phyloP scores from a whole-genome alignment of 129 eudicot species.

The Solidago caesia region DNA sequence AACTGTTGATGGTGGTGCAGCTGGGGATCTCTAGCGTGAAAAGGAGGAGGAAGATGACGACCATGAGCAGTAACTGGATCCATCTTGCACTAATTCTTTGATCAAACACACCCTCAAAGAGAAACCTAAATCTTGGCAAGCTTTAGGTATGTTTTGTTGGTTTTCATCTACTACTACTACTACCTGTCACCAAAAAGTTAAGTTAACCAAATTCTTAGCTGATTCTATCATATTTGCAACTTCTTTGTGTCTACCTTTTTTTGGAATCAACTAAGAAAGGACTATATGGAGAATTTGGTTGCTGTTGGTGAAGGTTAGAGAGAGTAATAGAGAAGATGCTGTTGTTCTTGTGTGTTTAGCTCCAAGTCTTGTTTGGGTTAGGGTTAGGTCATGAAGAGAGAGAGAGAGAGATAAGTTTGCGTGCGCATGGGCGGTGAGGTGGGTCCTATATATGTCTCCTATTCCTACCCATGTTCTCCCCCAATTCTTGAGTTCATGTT shows the following conservation, averaged over 20 bases:
- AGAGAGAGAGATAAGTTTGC: conserved; percentile 45
- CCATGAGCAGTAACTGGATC: conserved; percentile 73
- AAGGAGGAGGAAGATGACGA: conserved; percentile 81
- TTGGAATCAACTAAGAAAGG: conserved; percentile 17
- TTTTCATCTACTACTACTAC: neutral
- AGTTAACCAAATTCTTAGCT: conserved; percentile 32
- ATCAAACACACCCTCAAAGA: conserved; percentile 16
- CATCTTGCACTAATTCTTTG: conserved; percentile 31
- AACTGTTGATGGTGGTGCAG: conserved; percentile 52
- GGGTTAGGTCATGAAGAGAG: conserved; percentile 61
- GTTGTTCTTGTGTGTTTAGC: conserved; percentile 10
- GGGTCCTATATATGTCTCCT: conserved; percentile 51
- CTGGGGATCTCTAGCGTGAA: conserved; percentile 67
- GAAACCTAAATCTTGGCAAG: conserved; percentile 27
- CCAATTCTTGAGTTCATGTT: conserved; percentile 26
- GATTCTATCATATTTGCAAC: conserved; percentile 25
- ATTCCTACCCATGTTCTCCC: conserved; percentile 38
- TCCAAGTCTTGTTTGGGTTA: conserved; percentile 47
- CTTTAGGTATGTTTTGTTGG: conserved; percentile 13
- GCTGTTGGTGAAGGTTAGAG: conserved; percentile 46
- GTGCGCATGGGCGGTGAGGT: conserved; percentile 85
- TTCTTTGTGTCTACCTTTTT: conserved; percentile 28
- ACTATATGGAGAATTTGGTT: conserved; percentile 27
- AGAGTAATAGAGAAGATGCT: conserved; percentile 31
- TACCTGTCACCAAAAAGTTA: conserved; percentile 33